phyloP scores from a whole-genome alignment of 2,329 filamentous ascomycete species.

The Pyricularia sp. region DNA sequence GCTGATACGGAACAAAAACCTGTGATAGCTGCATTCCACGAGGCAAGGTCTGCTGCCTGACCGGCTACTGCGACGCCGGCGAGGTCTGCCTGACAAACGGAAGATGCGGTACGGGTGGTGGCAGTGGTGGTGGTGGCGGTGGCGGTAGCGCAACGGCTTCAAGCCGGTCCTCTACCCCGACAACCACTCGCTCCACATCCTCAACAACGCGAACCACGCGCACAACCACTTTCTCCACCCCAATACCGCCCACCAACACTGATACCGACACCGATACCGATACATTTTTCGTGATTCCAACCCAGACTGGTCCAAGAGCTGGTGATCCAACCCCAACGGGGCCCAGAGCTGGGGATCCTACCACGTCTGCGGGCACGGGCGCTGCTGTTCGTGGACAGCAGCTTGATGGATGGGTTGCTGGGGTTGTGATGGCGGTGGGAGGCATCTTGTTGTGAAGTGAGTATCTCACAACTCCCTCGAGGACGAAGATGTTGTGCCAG shows the following conservation, averaged over 20 bases:
- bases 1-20: neutral
- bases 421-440: neutral
- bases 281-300: neutral
- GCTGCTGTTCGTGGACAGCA: neutral
- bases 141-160: neutral
- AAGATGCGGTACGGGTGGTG: conserved; percentile 1
- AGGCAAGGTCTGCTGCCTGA: conserved; percentile 2
- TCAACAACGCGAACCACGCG: neutral
- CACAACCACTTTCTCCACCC: neutral
- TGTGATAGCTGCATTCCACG: conserved; percentile 1
- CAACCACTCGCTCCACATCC: neutral
- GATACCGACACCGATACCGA: neutral
- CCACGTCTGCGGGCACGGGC: neutral
- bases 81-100: neutral
- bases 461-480: neutral
- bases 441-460: neutral
- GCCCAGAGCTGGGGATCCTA: neutral
- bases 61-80: conserved; percentile 3
- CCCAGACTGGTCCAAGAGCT: neutral
- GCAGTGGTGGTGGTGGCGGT: neutral
- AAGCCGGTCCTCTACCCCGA: neutral
- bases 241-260: neutral
- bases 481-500: neutral
- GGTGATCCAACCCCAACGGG: neutral
- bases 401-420: neutral